phyloP scores from a whole-genome alignment of 768 basidiomycete species.

The Termitomyces sp. region DNA sequence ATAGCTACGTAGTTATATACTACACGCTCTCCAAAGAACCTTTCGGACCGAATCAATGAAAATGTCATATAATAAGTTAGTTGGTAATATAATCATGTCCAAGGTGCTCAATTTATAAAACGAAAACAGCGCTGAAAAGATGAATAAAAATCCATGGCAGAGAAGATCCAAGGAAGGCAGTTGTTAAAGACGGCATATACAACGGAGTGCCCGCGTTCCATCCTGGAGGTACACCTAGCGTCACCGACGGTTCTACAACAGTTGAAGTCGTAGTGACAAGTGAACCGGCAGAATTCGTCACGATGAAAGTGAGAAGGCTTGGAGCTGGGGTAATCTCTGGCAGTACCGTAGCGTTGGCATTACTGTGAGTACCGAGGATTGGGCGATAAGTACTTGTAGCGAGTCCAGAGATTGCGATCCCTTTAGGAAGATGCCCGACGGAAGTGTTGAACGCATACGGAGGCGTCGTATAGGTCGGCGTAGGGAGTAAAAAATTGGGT shows the following conservation, averaged over 20 bases:
- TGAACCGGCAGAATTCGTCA: conserved; percentile 52
- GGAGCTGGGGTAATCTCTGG: conserved; percentile 50
- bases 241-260: conserved; percentile 37
- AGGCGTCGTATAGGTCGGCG: conserved; percentile 59
- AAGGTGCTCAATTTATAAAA: conserved; percentile 1
- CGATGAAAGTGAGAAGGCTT: conserved; percentile 47
- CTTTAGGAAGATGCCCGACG: conserved; percentile 46
- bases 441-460: conserved; percentile 69
- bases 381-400: conserved; percentile 70
- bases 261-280: conserved; percentile 52
- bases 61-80: neutral
- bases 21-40: neutral
- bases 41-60: neutral
- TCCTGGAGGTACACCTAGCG: conserved; percentile 64
- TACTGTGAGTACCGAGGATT: conserved; percentile 37
- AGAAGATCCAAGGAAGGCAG: conserved; percentile 9
- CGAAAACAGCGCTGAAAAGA: conserved; percentile 10
- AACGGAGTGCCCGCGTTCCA: conserved; percentile 30
- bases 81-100: neutral
- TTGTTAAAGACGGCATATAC: conserved; percentile 11
- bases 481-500: conserved; percentile 65
- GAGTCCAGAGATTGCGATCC: conserved; percentile 55
- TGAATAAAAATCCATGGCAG: conserved; percentile 17
- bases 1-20: neutral
- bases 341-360: conserved; percentile 45